A percentile compares a stretch with the other conserved stretches of the same genome.
phyloP scores from a whole-genome alignment of 768 basidiomycete genomes.

The Galerina sulciceps region DNA sequence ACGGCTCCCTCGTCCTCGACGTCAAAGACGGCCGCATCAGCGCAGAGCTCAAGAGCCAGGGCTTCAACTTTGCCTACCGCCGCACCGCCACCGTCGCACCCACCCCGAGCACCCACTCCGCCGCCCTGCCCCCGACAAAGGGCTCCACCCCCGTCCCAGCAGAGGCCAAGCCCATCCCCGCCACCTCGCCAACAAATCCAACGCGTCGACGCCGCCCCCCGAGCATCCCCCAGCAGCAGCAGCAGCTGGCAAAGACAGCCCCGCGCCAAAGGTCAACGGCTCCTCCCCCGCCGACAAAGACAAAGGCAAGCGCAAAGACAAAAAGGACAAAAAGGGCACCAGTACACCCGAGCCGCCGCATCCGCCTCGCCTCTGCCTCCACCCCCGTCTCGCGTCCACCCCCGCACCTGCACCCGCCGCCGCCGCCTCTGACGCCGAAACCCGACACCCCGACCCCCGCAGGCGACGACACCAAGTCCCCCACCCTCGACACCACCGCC shows the following conservation, averaged over 20 bases:
- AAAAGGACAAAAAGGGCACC: conserved; percentile 31
- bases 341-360: conserved; percentile 35
- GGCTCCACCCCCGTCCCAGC: conserved; percentile 37
- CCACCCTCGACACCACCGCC: conserved; percentile 49
- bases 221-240: conserved; percentile 22
- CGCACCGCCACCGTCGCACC: conserved; percentile 65
- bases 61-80: conserved; percentile 97
- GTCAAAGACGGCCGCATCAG: conserved; percentile 92
- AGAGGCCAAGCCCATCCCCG: conserved; percentile 30
- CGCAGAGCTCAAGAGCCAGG: conserved; percentile 91
- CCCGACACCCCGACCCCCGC: conserved; percentile 25
- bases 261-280: conserved; percentile 46
- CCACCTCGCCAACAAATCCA: conserved; percentile 39
- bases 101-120: conserved; percentile 62
- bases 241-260: conserved; percentile 35
- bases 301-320: conserved; percentile 56
- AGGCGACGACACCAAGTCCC: conserved; percentile 50
- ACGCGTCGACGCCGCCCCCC: conserved; percentile 41
- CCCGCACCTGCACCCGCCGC: conserved; percentile 27
- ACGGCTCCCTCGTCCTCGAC: conserved; percentile 86
- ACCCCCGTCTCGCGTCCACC: not conserved
- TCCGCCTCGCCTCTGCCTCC: not conserved
- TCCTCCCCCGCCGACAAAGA: conserved; percentile 47
- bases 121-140: conserved; percentile 52
- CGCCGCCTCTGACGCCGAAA: conserved; percentile 23